These are phyloP conservation scores for Lactarius hatsudake DNA, from an alignment of 768 basidiomycete genomes.

Conservation along the genomic window DNA sequence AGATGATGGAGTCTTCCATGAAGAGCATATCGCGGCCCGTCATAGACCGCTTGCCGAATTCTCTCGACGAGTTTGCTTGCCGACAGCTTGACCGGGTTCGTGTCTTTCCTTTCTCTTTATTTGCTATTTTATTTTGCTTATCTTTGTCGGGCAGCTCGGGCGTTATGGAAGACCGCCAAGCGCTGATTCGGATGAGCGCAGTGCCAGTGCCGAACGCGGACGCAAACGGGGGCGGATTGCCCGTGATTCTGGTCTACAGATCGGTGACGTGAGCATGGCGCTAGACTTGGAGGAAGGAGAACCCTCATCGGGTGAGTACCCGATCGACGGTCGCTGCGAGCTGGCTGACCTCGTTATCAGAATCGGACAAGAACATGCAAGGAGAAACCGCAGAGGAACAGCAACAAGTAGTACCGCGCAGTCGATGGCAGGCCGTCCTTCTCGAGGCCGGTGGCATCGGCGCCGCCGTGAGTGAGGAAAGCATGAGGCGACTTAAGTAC, in stretches of 20 bases:
- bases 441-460: conserved; percentile 85
- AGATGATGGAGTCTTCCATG: conserved; percentile 83
- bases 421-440: conserved; percentile 81
- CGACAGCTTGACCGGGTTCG: conserved; percentile 80
- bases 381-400: conserved; percentile 33
- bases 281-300: conserved; percentile 17
- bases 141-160: conserved; percentile 19
- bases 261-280: conserved; percentile 27
- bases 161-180: conserved; percentile 21
- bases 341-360: conserved; percentile 8
- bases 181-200: conserved; percentile 14
- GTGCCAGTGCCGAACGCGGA: conserved; percentile 12
- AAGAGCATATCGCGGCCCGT: conserved; percentile 80
- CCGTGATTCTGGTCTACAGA: conserved; percentile 19
- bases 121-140: background rate
- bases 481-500: conserved; percentile 81
- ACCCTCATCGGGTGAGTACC: conserved; percentile 2
- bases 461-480: conserved; percentile 88
- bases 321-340: background rate
- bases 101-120: conserved; percentile 24
- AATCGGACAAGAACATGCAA: conserved; percentile 1
- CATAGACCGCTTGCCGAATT: conserved; percentile 70
- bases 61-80: conserved; percentile 85
- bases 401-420: conserved; percentile 65
- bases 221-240: conserved; percentile 21